Evolutionary conservation across 345 rosid genomes (phyloP).

Genomic region (Combretum micranthum): DNA sequence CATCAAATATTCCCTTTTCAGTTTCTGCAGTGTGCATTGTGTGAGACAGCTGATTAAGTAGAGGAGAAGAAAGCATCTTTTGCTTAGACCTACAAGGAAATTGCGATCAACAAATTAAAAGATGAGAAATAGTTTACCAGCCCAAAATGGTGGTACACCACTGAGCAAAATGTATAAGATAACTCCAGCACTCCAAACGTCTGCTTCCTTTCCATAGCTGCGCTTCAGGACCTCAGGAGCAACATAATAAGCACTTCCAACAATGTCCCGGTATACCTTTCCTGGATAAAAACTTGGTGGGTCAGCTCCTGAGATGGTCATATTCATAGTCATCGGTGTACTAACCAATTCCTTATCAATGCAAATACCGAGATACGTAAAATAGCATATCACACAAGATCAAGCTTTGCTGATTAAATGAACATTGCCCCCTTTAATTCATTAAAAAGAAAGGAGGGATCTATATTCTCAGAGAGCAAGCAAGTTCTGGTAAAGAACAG

Average conservation of each 20-base stretch:
- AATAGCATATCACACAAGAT: too few species aligned
- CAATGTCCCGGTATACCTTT: slow-evolving; percentile 60
- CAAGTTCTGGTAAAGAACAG: too few species aligned
- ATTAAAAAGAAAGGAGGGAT: too few species aligned
- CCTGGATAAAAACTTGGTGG: slow-evolving; percentile 32
- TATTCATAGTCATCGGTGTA: too few species aligned
- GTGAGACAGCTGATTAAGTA: neutral
- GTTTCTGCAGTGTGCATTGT: slow-evolving; percentile 38
- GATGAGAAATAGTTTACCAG: slow-evolving; percentile 35
- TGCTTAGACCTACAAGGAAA: neutral
- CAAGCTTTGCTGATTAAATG: too few species aligned
- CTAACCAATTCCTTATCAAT: too few species aligned
- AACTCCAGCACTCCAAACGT: slow-evolving; percentile 90
- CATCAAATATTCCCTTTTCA: slow-evolving; percentile 75
- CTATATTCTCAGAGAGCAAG: too few species aligned
- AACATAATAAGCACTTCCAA: slow-evolving; percentile 85
- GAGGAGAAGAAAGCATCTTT: neutral
- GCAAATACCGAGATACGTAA: too few species aligned
- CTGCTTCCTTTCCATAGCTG: slow-evolving; percentile 75
- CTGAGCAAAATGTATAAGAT: slow-evolving; percentile 78
- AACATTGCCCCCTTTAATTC: too few species aligned
- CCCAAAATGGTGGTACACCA: slow-evolving; percentile 98
- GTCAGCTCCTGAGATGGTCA: neutral
- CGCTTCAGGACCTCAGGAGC: slow-evolving; percentile 81
- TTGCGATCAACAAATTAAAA: neutral